Base-by-base conservation (phyloP, 2,329 filamentous ascomycete genomes). In the Macrophomina phaseolina region DNA sequence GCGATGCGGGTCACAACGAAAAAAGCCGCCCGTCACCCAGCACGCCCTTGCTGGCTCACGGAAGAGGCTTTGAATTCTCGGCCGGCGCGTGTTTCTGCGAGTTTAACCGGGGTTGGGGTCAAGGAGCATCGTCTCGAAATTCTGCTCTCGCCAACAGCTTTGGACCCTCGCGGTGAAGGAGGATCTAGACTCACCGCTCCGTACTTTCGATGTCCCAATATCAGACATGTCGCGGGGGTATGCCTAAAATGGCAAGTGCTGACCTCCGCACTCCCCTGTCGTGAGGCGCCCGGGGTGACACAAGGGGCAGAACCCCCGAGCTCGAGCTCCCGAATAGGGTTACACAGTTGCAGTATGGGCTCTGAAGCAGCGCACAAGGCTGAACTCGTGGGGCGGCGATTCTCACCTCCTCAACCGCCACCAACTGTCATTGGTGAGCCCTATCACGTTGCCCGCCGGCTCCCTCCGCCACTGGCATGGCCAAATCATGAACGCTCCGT, bases 1-100 rank as follows among this genome's bases (percentile, higher is more conserved):
- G 53, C 64, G 64, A 66, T 51, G 64, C 55, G 45, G 64, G 46
- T 42, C 55, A 60, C 38, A 34, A 60, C 55, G 45, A 58, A 65
- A 65, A 28, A 38, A 16, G 53, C 42, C 46, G 32, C 28, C 53
- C 48, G 45, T 60, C 40, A 55, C 55, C 46, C 55, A 66, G 51
- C 55, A 45, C 45, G 53, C 53, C 18, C 55, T 32, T 46, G 45
- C 55, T 56, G 61, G 46, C 23, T 18, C 42, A 38, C 63, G n/a
- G 51, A 65, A 49, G 45, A 65, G 32, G 63, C 51, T 46, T 42
- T 58, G 18, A 42, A 16, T 40, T 48, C 56, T 42, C 40, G 56
- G 18, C 23, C 28, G 18, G 38, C 42, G 58, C 12, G 32, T 18
- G 42, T 28, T 23, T 28, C 30, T 36, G 34, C 32, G 45, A 62